Evolutionary conservation across 2,329 filamentous ascomycete species (phyloP).

Genomic region (Colletotrichum higginsianum): DNA sequence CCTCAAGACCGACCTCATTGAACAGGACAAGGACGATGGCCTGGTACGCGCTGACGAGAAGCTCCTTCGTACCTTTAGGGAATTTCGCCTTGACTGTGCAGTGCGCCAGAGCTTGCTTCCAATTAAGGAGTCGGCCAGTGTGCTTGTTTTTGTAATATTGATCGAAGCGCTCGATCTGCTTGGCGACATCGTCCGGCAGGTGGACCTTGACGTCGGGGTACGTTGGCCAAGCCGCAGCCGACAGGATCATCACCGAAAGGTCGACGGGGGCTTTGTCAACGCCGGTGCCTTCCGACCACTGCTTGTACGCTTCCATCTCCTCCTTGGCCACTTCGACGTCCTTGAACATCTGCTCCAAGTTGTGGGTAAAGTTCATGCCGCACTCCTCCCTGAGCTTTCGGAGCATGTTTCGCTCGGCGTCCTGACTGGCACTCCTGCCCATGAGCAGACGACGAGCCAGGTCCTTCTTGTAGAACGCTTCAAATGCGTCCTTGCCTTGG

Average conservation of each 20-base stretch:
- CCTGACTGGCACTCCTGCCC: slow-evolving; percentile 92
- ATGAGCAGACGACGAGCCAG: slow-evolving; percentile 90
- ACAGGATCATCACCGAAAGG: slow-evolving; percentile 91
- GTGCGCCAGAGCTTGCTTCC: slow-evolving; percentile 95
- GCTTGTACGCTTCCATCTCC: slow-evolving; percentile 91
- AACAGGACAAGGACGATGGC: slow-evolving; percentile 92
- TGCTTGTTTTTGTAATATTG: slow-evolving; percentile 91
- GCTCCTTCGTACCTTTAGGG: slow-evolving; percentile 84
- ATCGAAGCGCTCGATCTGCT: slow-evolving; percentile 87
- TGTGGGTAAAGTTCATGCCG: slow-evolving; percentile 94
- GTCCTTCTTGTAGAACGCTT: slow-evolving; percentile 99
- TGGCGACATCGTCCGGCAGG: slow-evolving; percentile 81
- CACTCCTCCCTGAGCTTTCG: slow-evolving; percentile 93
- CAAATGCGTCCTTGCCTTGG: slow-evolving; percentile 96
- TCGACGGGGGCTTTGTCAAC: slow-evolving; percentile 70
- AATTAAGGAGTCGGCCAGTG: slow-evolving; percentile 86
- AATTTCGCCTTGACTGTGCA: slow-evolving; percentile 89
- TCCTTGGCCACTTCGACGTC: slow-evolving; percentile 95
- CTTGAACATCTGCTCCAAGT: slow-evolving; percentile 99
- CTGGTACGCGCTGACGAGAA: slow-evolving; percentile 93
- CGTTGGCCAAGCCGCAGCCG: slow-evolving; percentile 91
- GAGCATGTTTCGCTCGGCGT: slow-evolving; percentile 97
- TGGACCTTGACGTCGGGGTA: slow-evolving; percentile 83
- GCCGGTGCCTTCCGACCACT: slow-evolving; percentile 57
- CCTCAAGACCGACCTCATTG: slow-evolving; percentile 77